Base-by-base conservation (phyloP, 345 rosid species). In the Dovyalis caffra region DNA sequence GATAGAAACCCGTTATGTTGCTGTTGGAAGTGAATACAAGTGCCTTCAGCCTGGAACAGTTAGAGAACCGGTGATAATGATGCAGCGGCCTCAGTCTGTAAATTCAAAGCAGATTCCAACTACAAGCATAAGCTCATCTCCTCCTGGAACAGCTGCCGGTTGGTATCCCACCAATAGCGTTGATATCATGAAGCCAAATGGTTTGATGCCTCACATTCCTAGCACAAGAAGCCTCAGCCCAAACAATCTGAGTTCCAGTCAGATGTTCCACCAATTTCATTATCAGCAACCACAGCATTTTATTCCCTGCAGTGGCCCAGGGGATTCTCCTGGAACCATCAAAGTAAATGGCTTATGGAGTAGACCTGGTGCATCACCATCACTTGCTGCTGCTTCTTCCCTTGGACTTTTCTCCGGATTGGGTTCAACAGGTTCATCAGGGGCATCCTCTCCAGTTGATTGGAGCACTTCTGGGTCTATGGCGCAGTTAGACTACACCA, bases 401-500 rank as follows among this genome's bases (percentile, higher is more conserved):
- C 88, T 93, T 12, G 98, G 97, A 57, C 84, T 91, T 15, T 93
- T 91, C 84, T 87, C 97, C 11, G 90, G 87, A 21, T 79, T 86
- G 78, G 89, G 89, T 61, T 88, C 89, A 64, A 82, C 85, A 1
- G 84, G 85, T 57, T 71, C 90, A 25, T 88, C 90, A 0, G 94
- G 91, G 38, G 81, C 60, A n/a, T n/a, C 91, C 34, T 89, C 95
- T 65, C 91, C 88, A 0, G 87, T 91, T 53, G 92, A 93, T 78
- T 91, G 98, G 97, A 83, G 80, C 72, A 88, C 87, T 11, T 87
- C 90, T 47, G 87, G 91, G 58, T 80, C 86, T 0, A 78, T 84
- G 79, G 76, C 87, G 40, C 87, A 85, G 68, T 73, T 87, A 35
- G 94, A 93, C 61, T 93, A 93, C 76, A 80, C 80, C 49, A 88